Conservation (phyloP, 768 basidiomycete genomes). For the Leccinum subgranulosum region DNA sequence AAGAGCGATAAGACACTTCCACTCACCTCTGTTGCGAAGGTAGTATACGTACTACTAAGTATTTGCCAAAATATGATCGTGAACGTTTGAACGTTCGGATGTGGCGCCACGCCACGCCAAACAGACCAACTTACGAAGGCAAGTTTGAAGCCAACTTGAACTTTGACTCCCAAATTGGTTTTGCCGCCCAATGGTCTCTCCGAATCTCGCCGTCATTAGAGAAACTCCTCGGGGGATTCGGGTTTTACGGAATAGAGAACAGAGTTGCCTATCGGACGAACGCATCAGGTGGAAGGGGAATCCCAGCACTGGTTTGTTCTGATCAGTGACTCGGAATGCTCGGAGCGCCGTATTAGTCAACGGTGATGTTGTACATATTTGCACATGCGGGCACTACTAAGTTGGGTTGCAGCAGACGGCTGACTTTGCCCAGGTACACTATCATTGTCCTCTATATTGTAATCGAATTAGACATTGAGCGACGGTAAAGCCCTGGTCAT, state of each 20-base stretch:
- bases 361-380: no score
- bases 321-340: no score
- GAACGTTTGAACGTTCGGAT: background rate
- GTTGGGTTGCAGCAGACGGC: no score
- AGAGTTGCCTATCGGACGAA: slow-evolving; percentile 5
- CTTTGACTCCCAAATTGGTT: slow-evolving; percentile 16
- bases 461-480: no score
- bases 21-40: background rate
- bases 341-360: no score
- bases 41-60: background rate
- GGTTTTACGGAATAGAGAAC: background rate
- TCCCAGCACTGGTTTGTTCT: no score
- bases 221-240: no score
- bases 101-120: background rate
- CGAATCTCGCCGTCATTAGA: slow-evolving; percentile 2
- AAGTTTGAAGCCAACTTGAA: slow-evolving; percentile 6
- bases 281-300: background rate
- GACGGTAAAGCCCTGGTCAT: no score
- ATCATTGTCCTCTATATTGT: no score
- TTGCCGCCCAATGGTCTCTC: slow-evolving; percentile 10
- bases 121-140: background rate
- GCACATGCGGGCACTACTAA: no score
- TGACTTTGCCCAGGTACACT: no score
- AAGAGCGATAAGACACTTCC: background rate
- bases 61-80: background rate